These are phyloP conservation scores for Thalia dealbata DNA, from an alignment of 176 grass and related monocot species.

Conservation along the genomic window DNA sequence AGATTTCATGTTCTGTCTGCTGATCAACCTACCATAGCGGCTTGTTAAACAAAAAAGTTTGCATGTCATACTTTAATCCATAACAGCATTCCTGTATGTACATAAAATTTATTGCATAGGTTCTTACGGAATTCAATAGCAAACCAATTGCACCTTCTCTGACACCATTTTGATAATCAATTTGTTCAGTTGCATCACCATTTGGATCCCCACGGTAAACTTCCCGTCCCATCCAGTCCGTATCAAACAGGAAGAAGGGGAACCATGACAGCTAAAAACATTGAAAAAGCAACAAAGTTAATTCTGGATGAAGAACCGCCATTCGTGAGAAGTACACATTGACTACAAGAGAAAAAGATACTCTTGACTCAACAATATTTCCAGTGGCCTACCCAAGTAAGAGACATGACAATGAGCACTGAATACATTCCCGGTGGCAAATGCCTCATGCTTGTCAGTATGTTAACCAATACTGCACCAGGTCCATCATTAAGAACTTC, in stretches of 20 bases:
- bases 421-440: slow-evolving; percentile 84
- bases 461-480: slow-evolving; percentile 83
- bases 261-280: slow-evolving; percentile 83
- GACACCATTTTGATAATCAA: slow-evolving; percentile 68
- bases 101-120: slow-evolving; percentile 14
- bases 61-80: background rate
- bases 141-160: slow-evolving; percentile 99
- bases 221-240: slow-evolving; percentile 99
- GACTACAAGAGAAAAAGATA: slow-evolving; percentile 4
- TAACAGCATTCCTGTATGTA: background rate
- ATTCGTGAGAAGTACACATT: background rate
- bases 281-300: slow-evolving; percentile 5
- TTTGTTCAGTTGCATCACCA: slow-evolving; percentile 48
- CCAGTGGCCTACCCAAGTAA: slow-evolving; percentile 69
- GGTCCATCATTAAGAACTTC: slow-evolving; percentile 78
- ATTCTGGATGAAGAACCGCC: background rate
- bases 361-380: background rate
- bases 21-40: too few species aligned
- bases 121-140: slow-evolving; percentile 99
- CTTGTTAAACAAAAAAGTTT: background rate
- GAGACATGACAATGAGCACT: slow-evolving; percentile 91
- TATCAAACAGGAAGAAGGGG: slow-evolving; percentile 98
- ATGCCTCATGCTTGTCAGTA: slow-evolving; percentile 95
- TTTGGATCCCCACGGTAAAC: slow-evolving; percentile 92
- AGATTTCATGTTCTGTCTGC: too few species aligned